These are phyloP conservation scores for Tremella fuciformis DNA, from an alignment of 768 basidiomycete species.

Conservation along the genomic window DNA sequence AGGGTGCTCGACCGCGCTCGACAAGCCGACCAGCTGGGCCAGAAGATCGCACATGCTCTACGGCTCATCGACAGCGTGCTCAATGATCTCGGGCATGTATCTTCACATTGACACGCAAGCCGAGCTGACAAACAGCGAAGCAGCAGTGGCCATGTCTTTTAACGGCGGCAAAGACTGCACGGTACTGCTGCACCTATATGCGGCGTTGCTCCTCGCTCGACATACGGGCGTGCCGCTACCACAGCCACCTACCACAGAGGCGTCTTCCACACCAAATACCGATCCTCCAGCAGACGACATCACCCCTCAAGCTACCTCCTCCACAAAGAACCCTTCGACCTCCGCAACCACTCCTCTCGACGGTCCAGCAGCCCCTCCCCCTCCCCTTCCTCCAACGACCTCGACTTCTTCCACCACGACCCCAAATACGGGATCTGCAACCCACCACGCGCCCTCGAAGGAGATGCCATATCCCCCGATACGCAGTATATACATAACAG, in stretches of 20 bases:
- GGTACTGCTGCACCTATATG: slow-evolving; percentile 86
- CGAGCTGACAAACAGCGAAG: slow-evolving; percentile 54
- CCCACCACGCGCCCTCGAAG: slow-evolving; percentile 55
- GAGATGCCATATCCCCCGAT: slow-evolving; percentile 44
- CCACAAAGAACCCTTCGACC: slow-evolving; percentile 35
- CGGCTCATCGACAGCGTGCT: slow-evolving; percentile 75
- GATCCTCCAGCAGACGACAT: background rate
- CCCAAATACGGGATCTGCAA: slow-evolving; percentile 15
- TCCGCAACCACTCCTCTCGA: slow-evolving; percentile 31
- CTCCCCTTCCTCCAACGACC: slow-evolving; percentile 2
- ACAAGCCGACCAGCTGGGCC: slow-evolving; percentile 27
- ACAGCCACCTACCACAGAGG: background rate
- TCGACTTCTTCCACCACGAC: background rate
- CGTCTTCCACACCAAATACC: background rate
- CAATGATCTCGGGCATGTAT: slow-evolving; percentile 74
- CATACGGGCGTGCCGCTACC: slow-evolving; percentile 9
- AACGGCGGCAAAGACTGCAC: slow-evolving; percentile 98
- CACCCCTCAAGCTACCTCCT: background rate
- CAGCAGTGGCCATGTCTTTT: slow-evolving; percentile 81
- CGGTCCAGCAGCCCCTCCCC: background rate
- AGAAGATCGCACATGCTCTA: slow-evolving; percentile 68
- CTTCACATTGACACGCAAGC: background rate
- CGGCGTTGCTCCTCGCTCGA: slow-evolving; percentile 61
- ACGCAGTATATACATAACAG: slow-evolving; percentile 75
- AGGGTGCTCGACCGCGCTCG: slow-evolving; percentile 33